phyloP scores from a whole-genome alignment of 1,284 basidiomycete genomes.

The Cryptococcus depauperatus region DNA sequence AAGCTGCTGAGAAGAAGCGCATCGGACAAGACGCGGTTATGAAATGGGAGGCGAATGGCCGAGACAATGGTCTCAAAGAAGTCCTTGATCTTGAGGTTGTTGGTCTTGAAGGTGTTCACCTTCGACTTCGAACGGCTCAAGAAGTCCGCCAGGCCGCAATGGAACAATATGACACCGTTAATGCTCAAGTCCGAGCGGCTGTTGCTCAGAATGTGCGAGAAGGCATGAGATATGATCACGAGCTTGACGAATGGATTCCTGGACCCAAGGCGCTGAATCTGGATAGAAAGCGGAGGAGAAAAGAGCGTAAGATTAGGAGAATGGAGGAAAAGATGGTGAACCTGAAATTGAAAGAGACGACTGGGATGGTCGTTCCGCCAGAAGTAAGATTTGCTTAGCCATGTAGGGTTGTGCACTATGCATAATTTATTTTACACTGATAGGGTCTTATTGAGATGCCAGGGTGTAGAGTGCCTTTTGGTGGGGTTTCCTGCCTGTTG shows the following conservation, averaged over 20 bases:
- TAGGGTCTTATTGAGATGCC: no score
- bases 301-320: conserved; percentile 16
- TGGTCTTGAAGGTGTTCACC: conserved; percentile 30
- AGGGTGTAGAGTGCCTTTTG: no score
- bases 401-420: no score
- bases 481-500: no score
- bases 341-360: conserved; percentile 17
- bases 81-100: conserved; percentile 21
- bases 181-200: conserved; percentile 17
- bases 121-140: conserved; percentile 30
- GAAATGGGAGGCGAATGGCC: conserved; percentile 34
- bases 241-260: conserved; percentile 17
- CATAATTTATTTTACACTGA: no score
- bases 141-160: conserved; percentile 39
- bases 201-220: conserved; percentile 10
- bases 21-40: conserved; percentile 20
- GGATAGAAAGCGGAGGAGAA: conserved; percentile 14
- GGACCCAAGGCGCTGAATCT: conserved; percentile 17
- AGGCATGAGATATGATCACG: conserved; percentile 17
- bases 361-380: conserved; percentile 31
- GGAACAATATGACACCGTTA: conserved; percentile 25
- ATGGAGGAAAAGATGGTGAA: conserved; percentile 17
- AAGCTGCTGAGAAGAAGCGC: conserved; percentile 17
- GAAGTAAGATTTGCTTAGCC: no score
- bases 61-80: conserved; percentile 31